Evolutionary conservation across 345 rosid genomes (phyloP).

Genomic region (Brassica juncea): DNA sequence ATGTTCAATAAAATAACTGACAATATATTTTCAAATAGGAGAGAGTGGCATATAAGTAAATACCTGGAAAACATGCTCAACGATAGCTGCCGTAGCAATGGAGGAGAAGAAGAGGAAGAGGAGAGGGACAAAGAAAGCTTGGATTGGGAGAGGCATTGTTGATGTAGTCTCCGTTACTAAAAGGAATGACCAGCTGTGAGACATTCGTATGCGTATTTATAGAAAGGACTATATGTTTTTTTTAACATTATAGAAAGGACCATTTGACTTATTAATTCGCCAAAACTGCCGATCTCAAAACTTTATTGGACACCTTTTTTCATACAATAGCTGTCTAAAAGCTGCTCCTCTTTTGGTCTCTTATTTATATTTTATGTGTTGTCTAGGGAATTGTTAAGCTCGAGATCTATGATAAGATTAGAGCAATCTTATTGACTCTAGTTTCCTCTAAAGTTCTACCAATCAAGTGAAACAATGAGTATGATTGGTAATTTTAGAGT

Average conservation of each 20-base stretch:
- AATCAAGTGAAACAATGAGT: too few relatives aligned
- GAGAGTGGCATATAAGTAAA: not conserved
- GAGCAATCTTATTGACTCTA: too few relatives aligned
- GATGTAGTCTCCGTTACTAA: not conserved
- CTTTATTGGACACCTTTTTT: not conserved
- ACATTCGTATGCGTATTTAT: not conserved
- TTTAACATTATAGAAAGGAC: not conserved
- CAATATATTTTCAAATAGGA: not conserved
- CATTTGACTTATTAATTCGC: not conserved
- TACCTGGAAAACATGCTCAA: constrained; percentile 71
- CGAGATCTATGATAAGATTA: too few relatives aligned
- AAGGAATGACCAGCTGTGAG: not conserved
- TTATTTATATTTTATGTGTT: too few relatives aligned
- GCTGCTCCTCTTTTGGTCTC: not conserved
- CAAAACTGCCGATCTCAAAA: not conserved
- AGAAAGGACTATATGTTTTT: not conserved
- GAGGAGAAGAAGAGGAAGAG: constrained; percentile 34
- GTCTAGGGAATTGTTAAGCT: too few relatives aligned
- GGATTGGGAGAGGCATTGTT: constrained; percentile 16
- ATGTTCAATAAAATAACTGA: not conserved
- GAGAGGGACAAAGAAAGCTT: constrained; percentile 1
- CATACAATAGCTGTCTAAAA: not conserved
- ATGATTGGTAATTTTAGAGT: too few relatives aligned
- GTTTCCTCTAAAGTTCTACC: too few relatives aligned
- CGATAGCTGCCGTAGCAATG: constrained; percentile 59